These are phyloP conservation scores for Kwoniella dendrophila DNA, from an alignment of 768 basidiomycete species.

Conservation along the genomic window DNA sequence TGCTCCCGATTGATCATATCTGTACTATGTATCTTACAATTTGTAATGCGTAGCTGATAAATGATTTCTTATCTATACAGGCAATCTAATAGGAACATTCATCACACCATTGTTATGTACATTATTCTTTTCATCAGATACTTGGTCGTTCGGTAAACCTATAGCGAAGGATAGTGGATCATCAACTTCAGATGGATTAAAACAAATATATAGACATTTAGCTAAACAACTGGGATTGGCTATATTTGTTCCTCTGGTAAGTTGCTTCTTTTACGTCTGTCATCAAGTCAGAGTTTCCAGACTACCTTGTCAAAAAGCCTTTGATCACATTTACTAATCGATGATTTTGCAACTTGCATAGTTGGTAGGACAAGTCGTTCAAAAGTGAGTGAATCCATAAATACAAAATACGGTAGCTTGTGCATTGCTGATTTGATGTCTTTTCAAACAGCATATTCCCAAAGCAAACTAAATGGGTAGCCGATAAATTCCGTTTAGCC, in stretches of 20 bases:
- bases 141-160: slow-evolving; percentile 41
- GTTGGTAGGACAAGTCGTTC: slow-evolving; percentile 46
- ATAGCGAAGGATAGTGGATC: slow-evolving; percentile 28
- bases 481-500: slow-evolving; percentile 30
- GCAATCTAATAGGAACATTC: slow-evolving; percentile 44
- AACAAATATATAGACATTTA: slow-evolving; percentile 44
- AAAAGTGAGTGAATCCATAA: slow-evolving; percentile 23
- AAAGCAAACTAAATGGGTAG: slow-evolving; percentile 34
- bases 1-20: too few relatives aligned
- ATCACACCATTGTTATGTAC: slow-evolving; percentile 43
- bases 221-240: slow-evolving; percentile 41
- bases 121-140: slow-evolving; percentile 36
- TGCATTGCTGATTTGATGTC: not conserved
- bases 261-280: slow-evolving; percentile 5
- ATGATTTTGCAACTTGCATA: slow-evolving; percentile 4
- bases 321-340: too few relatives aligned
- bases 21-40: too few relatives aligned
- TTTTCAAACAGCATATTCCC: slow-evolving; percentile 25
- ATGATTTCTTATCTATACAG: too few relatives aligned
- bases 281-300: not conserved
- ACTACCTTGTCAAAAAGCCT: too few relatives aligned
- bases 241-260: slow-evolving; percentile 45
- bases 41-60: too few relatives aligned
- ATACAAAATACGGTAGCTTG: not conserved
- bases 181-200: slow-evolving; percentile 34